A percentile compares a stretch with the other conserved stretches of the same genome.
These are phyloP conservation scores for Penium margaritaceum DNA, from an alignment of 139 green algal species.

Conservation along the genomic window DNA sequence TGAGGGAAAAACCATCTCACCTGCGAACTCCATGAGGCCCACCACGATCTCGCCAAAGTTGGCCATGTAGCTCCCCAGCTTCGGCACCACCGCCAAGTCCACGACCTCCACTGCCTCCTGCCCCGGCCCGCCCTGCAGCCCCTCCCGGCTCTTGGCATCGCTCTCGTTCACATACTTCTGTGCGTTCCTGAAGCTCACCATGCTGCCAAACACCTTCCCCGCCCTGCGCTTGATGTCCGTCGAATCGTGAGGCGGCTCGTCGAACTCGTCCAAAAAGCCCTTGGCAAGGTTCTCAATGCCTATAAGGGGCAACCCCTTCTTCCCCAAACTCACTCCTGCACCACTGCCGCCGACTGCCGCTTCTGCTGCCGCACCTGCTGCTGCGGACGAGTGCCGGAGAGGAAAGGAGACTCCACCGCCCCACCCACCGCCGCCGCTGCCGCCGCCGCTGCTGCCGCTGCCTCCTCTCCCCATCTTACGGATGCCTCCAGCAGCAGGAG, in stretches of 20 bases:
- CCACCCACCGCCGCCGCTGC: too few relatives aligned
- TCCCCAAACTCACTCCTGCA: too few relatives aligned
- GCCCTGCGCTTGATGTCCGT: slow-evolving; percentile 1
- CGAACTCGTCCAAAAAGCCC: slow-evolving; percentile 14
- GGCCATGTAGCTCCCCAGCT: not conserved
- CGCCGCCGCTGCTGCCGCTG: too few relatives aligned
- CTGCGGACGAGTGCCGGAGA: too few relatives aligned
- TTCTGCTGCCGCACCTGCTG: too few relatives aligned
- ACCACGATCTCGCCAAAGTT: slow-evolving; percentile 24
- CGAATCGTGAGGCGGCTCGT: not conserved
- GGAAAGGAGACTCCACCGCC: too few relatives aligned
- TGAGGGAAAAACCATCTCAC: too few relatives aligned
- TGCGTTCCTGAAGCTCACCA: not conserved
- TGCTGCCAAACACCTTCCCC: not conserved
- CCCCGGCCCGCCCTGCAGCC: not conserved
- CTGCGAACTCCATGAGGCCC: slow-evolving; percentile 5
- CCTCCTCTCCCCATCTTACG: too few relatives aligned
- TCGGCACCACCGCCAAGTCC: not conserved
- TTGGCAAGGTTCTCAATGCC: not conserved
- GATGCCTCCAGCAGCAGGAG: too few relatives aligned
- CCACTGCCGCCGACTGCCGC: too few relatives aligned
- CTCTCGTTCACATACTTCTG: not conserved
- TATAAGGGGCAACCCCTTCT: too few relatives aligned
- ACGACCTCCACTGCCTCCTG: not conserved
- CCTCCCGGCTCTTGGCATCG: not conserved